Conservation (phyloP, 108 stramenopile species). For the Schizochytrium sp. region DNA sequence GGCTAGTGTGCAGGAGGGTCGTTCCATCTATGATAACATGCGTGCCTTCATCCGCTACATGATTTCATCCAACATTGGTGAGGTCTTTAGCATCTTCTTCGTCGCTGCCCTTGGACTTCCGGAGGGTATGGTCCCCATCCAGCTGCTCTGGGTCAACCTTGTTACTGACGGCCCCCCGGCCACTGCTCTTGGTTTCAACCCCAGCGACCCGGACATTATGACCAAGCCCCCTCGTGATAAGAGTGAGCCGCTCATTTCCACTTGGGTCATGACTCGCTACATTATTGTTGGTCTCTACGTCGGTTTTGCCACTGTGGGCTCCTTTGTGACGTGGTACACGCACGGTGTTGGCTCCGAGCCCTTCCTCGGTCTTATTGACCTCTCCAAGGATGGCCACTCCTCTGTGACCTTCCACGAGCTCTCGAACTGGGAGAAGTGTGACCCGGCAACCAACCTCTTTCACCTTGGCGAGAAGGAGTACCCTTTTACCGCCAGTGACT, state of each 20-base stretch:
- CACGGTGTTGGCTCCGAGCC: constrained; percentile 61
- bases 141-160: constrained; percentile 73
- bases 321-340: constrained; percentile 80
- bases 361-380: constrained; percentile 42
- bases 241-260: constrained; percentile 15
- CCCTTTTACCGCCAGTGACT: constrained; percentile 17
- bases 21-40: constrained; percentile 77
- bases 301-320: constrained; percentile 75
- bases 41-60: constrained; percentile 72
- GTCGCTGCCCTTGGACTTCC: constrained; percentile 60
- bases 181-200: constrained; percentile 78
- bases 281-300: constrained; percentile 74
- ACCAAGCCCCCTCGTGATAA: constrained; percentile 68
- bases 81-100: constrained; percentile 64
- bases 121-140: constrained; percentile 52
- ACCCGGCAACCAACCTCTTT: constrained; percentile 61
- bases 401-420: constrained; percentile 70
- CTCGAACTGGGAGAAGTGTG: constrained; percentile 69
- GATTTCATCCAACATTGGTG: constrained; percentile 61
- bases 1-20: constrained; percentile 75
- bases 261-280: constrained; percentile 69
- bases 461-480: not conserved
- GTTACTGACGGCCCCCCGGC: constrained; percentile 79
- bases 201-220: constrained; percentile 76
- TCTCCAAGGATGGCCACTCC: constrained; percentile 24